phyloP scores from a whole-genome alignment of 108 stramenopile species.

The Cyclotella cryptica region DNA sequence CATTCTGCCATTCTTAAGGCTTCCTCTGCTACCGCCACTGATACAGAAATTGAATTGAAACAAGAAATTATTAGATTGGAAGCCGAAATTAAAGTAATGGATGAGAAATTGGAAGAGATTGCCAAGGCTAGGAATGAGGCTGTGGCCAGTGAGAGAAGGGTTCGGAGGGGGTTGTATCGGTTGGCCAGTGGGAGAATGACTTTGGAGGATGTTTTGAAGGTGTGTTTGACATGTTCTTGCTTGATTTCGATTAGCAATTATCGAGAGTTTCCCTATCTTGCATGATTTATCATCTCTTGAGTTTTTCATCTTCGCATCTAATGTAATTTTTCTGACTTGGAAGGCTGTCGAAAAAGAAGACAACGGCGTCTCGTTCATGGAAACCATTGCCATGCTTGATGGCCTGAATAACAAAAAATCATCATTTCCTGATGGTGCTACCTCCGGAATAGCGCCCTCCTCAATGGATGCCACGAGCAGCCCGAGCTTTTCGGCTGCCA shows the following conservation, averaged over 20 bases:
- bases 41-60: slow-evolving; percentile 41
- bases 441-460: too few relatives aligned
- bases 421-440: slow-evolving; percentile 55
- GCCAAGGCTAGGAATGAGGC: slow-evolving; percentile 74
- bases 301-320: too few relatives aligned
- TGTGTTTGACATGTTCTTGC: slow-evolving; percentile 30
- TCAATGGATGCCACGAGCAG: slow-evolving; percentile 46
- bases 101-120: slow-evolving; percentile 63
- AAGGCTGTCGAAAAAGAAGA: slow-evolving; percentile 67
- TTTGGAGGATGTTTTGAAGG: slow-evolving; percentile 74
- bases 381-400: slow-evolving; percentile 52
- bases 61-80: slow-evolving; percentile 51
- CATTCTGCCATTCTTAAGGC: slow-evolving; percentile 57
- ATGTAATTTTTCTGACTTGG: background rate
- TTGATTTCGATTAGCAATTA: too few relatives aligned
- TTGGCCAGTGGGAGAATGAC: slow-evolving; percentile 72
- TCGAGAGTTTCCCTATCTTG: too few relatives aligned
- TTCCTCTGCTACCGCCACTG: too few relatives aligned
- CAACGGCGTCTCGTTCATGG: slow-evolving; percentile 54
- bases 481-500: slow-evolving; percentile 34
- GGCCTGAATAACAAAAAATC: slow-evolving; percentile 33
- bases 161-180: slow-evolving; percentile 83
- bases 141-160: slow-evolving; percentile 65
- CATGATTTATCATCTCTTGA: too few relatives aligned
- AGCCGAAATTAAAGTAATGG: slow-evolving; percentile 32